Evolutionary conservation across 441 rosid genomes (phyloP), one percentile per base, ranked within the genome.

Genomic region (Erodium moschatum): DNA sequence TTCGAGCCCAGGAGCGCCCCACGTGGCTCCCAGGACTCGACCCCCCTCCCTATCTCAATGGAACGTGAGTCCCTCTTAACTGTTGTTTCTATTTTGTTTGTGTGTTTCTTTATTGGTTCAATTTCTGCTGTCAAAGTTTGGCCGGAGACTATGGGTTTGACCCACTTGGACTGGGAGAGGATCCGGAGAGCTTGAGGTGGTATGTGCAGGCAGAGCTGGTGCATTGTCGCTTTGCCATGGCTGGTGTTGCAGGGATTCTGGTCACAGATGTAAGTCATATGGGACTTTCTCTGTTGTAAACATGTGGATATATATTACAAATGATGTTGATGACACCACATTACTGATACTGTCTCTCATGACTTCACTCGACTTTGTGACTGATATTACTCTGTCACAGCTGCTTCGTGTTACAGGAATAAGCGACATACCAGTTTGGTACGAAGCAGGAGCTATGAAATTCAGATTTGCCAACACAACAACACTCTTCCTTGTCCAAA

Each of bases 21-120:
- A 93, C 93, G 0, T 93, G 98, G 97, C 90, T 93, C 56, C 96
- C 95, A 18, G 98, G 97, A 10, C 89, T 93, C 5, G 89, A 89
- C 74, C 91, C 97, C 76, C 93, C 97, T n/a, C 76, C 93, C 15
- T 86, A 93, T 78, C 90, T 91, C 1, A 88, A 91, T 71, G 97
- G 97, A 77, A 85, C 84, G 97, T 91, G 78, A 87, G 95, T 64
- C 63, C 6, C 60, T 54, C 70, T 24, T 3, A 3, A n/a, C 13
- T 42, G 7, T 19, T 50, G 19, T 60, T 68, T 7, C 12, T 15
- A 6, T 31, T 18, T 68, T 50, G 48, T 15, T 11, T 68, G 12
- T 10, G 12, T 35, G 9, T 3, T 61, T 19, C 10, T 6, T 20
- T 29, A 29, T 46, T 67, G 3, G 4, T 44, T 44, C 50, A 9